Evolutionary conservation across 805 yeast genomes (phyloP), one percentile per base, ranked within the genome.

Genomic region (Aciculoconidium aculeatum): DNA sequence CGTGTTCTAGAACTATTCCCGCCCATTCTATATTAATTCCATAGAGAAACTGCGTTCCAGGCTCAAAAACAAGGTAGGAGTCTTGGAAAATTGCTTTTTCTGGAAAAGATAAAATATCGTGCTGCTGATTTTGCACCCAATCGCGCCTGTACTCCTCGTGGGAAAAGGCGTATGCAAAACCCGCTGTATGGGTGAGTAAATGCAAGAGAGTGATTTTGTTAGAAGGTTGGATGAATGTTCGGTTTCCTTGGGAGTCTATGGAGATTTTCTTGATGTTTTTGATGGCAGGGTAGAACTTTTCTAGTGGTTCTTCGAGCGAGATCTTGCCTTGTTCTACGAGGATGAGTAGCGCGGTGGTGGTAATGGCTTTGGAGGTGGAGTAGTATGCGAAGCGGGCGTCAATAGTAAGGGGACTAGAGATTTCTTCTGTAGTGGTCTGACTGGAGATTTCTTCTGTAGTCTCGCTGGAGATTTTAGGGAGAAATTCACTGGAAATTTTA

Each of bases 21-120:
- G 56, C 49, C 61, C 65, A 58, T 35, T 64, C 70, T 14, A 44
- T 40, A 20, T 53, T 49, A 30, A 54, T 56, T 7, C 70, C 69
- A 35, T 64, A 64, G 22, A 37, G 36, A 51, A 59, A 64, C 12
- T 43, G 31, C 2, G 61, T 35, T 3, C 69, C 70, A 4, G 70
- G 70, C 35, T 64, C 68, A 29, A 41, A 39, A 5, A 17, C 6
- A n/a, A 31, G 25, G 21, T 14, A 17, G 8, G 30, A 22, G 9
- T 26, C 34, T 13, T 31, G 24, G 17, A 31, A 17, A 11, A 25
- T 10, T 10, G 27, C 23, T 8, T 17, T 13, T 6, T 12, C 6
- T 3, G 24, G 24, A 11, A 12, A 7, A 4, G 3, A 6, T 8
- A 11, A n/a, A 21, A 7, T 11, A 8, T 21, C n/a, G 13, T 11